phyloP scores from a whole-genome alignment of 257 asterid genomes.

The Solanum ossicruentum region DNA sequence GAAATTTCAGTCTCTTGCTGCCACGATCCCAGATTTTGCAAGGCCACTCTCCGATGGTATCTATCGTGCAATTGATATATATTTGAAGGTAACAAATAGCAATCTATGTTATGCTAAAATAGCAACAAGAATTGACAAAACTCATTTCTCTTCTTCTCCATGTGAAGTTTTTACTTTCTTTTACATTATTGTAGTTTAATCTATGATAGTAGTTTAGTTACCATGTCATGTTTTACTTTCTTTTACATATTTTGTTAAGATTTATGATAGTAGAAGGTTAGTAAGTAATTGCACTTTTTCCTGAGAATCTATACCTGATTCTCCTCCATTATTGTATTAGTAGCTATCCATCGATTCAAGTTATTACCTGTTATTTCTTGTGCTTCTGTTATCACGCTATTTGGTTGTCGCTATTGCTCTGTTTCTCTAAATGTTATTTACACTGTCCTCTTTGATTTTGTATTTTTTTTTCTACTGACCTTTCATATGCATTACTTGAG shows the following conservation, averaged over 20 bases:
- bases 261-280: background rate
- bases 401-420: too few species aligned
- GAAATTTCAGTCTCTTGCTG: slow-evolving; percentile 66
- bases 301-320: too few species aligned
- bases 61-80: slow-evolving; percentile 79
- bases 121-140: background rate
- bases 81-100: slow-evolving; percentile 48
- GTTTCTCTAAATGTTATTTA: too few species aligned
- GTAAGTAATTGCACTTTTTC: background rate
- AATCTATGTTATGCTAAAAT: background rate
- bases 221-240: background rate
- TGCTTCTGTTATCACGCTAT: background rate
- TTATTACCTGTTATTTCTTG: background rate
- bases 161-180: background rate
- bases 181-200: background rate
- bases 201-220: background rate
- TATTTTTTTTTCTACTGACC: too few species aligned
- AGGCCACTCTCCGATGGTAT: slow-evolving; percentile 70
- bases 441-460: background rate
- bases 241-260: background rate
- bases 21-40: slow-evolving; percentile 78
- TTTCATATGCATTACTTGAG: background rate
- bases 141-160: background rate
- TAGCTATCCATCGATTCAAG: background rate
- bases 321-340: background rate